Conservation (phyloP, 2,329 filamentous ascomycete genomes). For the Coniochaeta sp. region DNA sequence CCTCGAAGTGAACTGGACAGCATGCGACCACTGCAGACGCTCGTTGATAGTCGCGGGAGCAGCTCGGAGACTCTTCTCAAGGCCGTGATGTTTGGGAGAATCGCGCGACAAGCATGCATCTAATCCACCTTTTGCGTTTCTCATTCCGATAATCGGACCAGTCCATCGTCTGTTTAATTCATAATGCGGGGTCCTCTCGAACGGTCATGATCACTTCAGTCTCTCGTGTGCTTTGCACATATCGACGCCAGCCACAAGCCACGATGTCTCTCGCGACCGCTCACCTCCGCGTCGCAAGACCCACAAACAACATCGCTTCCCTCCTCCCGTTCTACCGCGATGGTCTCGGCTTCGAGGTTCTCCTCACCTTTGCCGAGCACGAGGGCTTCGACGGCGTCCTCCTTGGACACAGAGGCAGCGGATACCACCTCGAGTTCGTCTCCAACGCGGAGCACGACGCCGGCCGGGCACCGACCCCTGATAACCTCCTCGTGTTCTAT, state of each 20-base stretch:
- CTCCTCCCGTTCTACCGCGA: slow-evolving; percentile 33
- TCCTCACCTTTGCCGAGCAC: slow-evolving; percentile 26
- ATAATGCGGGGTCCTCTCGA: background rate
- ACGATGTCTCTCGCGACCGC: slow-evolving; percentile 9
- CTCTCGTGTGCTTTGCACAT: too few species aligned
- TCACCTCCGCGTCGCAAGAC: slow-evolving; percentile 32
- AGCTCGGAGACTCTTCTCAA: background rate
- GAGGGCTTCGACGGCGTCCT: slow-evolving; percentile 33
- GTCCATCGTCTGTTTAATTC: background rate
- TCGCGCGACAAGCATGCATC: background rate
- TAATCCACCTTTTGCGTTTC: background rate
- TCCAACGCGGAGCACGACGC: slow-evolving; percentile 23
- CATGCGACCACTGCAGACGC: background rate
- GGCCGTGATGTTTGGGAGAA: background rate
- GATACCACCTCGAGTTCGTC: slow-evolving; percentile 37
- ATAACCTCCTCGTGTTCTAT: slow-evolving; percentile 38
- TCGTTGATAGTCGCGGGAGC: background rate
- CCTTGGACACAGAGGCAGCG: slow-evolving; percentile 27
- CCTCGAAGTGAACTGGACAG: too few species aligned
- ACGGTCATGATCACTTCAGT: background rate
- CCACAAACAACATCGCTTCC: slow-evolving; percentile 27
- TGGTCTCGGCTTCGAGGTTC: slow-evolving; percentile 29
- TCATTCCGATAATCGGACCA: background rate
- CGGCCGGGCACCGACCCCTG: slow-evolving; percentile 29
- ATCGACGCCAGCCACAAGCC: background rate